These are phyloP conservation scores for Fusarium goolgardi DNA, from an alignment of 2,329 filamentous ascomycete genomes.

Conservation along the genomic window DNA sequence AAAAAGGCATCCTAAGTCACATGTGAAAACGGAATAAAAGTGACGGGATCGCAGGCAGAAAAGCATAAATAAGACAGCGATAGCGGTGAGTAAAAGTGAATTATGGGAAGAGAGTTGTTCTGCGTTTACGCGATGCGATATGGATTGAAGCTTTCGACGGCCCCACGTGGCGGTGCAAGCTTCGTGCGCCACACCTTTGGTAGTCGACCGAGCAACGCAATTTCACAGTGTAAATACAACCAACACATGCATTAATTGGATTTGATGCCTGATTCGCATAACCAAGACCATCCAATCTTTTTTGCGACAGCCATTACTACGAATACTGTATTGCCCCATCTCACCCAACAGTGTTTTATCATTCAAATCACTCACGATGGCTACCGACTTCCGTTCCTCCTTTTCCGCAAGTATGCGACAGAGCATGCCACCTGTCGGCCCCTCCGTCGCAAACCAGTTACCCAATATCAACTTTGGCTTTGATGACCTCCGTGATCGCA, in stretches of 20 bases:
- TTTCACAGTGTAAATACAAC: conserved; percentile 40
- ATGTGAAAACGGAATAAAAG: background rate
- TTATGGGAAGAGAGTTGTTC: conserved; percentile 11
- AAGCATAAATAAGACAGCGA: conserved; percentile 15
- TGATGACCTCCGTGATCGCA: conserved; percentile 92
- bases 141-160: conserved; percentile 42
- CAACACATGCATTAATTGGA: conserved; percentile 1
- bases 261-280: conserved; percentile 14
- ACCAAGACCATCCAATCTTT: background rate
- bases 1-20: conserved; percentile 37
- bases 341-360: background rate
- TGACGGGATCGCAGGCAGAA: background rate
- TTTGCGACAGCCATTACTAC: background rate
- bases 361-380: conserved; percentile 54
- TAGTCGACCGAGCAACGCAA: conserved; percentile 50
- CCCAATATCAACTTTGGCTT: conserved; percentile 96
- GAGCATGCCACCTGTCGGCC: conserved; percentile 67
- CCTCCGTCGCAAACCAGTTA: conserved; percentile 80
- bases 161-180: conserved; percentile 47
- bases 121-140: conserved; percentile 19
- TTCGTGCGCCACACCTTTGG: conserved; percentile 40
- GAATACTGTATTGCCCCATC: background rate
- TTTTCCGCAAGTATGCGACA: conserved; percentile 73
- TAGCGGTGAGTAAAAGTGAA: conserved; percentile 17
- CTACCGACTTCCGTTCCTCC: conserved; percentile 74